Evolutionary conservation across 2,329 filamentous ascomycete species (phyloP).

Genomic region (Colletotrichum aenigma): DNA sequence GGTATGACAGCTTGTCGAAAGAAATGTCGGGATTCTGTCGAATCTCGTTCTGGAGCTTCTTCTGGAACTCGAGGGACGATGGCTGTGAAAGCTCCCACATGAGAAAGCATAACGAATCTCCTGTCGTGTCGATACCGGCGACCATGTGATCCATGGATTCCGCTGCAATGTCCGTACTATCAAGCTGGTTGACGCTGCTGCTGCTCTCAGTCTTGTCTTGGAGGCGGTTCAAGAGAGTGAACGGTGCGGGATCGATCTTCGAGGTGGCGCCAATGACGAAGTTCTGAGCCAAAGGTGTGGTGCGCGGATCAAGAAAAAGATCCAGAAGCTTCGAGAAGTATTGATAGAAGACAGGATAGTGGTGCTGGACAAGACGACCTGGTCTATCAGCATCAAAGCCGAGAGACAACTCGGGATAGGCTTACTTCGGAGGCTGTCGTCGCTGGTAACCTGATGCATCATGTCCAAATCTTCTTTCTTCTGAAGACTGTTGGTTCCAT

Average conservation of each 20-base stretch:
- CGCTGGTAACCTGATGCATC: slow-evolving; percentile 71
- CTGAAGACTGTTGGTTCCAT: slow-evolving; percentile 65
- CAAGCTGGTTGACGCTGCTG: slow-evolving; percentile 51
- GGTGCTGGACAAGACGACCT: slow-evolving; percentile 65
- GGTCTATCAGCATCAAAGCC: background rate
- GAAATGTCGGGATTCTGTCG: slow-evolving; percentile 36
- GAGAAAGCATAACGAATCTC: slow-evolving; percentile 71
- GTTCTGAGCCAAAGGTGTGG: slow-evolving; percentile 61
- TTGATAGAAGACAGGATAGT: slow-evolving; percentile 56
- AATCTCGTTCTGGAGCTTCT: slow-evolving; percentile 57
- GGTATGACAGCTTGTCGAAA: slow-evolving; percentile 57
- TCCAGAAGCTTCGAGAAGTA: slow-evolving; percentile 49
- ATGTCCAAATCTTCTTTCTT: slow-evolving; percentile 61
- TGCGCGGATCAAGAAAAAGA: slow-evolving; percentile 58
- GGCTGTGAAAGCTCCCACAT: slow-evolving; percentile 74
- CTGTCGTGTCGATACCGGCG: slow-evolving; percentile 74
- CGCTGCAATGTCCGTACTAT: slow-evolving; percentile 65
- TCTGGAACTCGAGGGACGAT: slow-evolving; percentile 53
- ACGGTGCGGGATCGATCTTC: slow-evolving; percentile 49
- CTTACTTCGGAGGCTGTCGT: slow-evolving; percentile 70
- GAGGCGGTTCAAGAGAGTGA: slow-evolving; percentile 65
- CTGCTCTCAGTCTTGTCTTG: slow-evolving; percentile 46
- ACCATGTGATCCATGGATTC: slow-evolving; percentile 76
- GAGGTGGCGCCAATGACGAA: slow-evolving; percentile 60
- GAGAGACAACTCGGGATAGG: background rate